These are phyloP conservation scores for Trifolium subterraneum DNA, from an alignment of 306 rosid species.

Conservation along the genomic window DNA sequence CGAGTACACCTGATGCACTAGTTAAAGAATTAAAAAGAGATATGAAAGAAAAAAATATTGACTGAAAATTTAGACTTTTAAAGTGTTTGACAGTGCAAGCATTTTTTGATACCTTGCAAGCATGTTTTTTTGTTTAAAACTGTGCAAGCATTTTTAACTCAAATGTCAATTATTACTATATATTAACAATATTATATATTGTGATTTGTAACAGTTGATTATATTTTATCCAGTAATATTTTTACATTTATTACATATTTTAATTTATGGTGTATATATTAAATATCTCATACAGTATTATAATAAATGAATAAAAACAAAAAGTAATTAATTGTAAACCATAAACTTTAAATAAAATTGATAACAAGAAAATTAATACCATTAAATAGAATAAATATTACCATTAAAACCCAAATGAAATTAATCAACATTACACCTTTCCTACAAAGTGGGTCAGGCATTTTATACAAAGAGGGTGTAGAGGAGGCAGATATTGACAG, in stretches of 20 bases:
- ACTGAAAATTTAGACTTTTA: no score
- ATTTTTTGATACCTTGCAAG: no score
- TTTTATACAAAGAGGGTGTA: constrained; percentile 31
- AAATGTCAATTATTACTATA: neutral
- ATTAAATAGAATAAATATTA: neutral
- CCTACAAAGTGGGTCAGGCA: constrained; percentile 38
- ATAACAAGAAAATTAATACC: neutral
- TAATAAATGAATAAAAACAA: constrained; percentile 1
- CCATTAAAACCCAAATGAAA: neutral
- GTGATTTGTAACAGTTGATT: neutral
- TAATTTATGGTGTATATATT: neutral
- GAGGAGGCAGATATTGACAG: constrained; percentile 50
- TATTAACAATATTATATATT: neutral
- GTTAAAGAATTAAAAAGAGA: no score
- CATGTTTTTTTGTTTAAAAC: neutral
- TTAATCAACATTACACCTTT: neutral
- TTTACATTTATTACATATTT: neutral
- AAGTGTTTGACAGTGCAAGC: no score
- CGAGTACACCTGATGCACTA: no score
- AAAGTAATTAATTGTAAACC: neutral
- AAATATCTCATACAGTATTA: neutral
- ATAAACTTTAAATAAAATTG: neutral
- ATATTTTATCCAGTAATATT: neutral
- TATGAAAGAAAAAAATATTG: no score
- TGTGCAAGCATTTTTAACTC: neutral